phyloP scores from a whole-genome alignment of 176 grass and related monocot species.

The Phyllostachys edulis region DNA sequence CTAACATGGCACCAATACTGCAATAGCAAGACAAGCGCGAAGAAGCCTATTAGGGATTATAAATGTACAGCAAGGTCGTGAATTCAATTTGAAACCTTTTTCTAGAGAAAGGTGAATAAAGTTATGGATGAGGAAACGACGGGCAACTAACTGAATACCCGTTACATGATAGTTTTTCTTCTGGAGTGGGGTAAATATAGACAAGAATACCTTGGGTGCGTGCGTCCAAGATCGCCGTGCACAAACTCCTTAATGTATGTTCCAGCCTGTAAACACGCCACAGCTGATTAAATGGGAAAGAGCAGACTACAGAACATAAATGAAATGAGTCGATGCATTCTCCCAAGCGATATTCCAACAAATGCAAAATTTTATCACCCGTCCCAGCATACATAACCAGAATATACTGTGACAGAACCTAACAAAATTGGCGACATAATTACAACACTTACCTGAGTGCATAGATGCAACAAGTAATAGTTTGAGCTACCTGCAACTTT shows the following conservation, averaged over 20 bases:
- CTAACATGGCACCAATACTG: slow-evolving; percentile 74
- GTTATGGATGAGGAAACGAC: background rate
- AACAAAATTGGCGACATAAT: background rate
- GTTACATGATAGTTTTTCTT: background rate
- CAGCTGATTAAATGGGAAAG: slow-evolving; percentile 19
- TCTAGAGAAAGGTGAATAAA: background rate
- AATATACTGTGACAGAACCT: background rate
- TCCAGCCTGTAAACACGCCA: slow-evolving; percentile 60
- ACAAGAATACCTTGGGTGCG: slow-evolving; percentile 67
- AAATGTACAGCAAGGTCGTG: background rate
- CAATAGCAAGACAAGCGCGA: slow-evolving; percentile 24
- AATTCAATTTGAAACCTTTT: background rate
- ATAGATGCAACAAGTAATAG: slow-evolving; percentile 90
- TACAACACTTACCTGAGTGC: slow-evolving; percentile 63
- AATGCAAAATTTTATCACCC: background rate
- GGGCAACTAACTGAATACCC: background rate
- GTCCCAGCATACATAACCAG: background rate
- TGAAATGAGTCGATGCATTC: background rate
- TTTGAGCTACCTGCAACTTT: slow-evolving; percentile 54
- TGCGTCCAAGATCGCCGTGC: slow-evolving; percentile 92
- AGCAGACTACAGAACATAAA: background rate
- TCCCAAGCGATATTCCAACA: background rate
- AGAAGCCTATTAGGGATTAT: slow-evolving; percentile 20
- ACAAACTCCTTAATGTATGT: slow-evolving; percentile 99
- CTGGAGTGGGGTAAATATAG: background rate